Conservation (phyloP, 2,329 filamentous ascomycete genomes). For the Ceratocystis cubensis region DNA sequence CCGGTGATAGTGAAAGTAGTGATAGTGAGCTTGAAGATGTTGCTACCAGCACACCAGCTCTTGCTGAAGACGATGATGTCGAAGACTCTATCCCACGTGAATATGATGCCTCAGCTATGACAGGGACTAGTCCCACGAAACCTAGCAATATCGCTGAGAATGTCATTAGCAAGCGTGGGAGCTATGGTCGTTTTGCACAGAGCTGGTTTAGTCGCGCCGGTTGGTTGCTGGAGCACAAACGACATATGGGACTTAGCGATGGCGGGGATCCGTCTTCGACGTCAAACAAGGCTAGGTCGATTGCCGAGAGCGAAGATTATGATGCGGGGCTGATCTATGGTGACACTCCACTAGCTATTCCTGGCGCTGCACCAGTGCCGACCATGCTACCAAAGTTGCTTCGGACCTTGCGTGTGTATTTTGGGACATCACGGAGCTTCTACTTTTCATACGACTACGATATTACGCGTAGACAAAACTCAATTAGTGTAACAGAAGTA, state of each 20-base stretch:
- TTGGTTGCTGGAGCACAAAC: constrained; percentile 60
- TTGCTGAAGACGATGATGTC: constrained; percentile 31
- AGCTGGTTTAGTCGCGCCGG: constrained; percentile 83
- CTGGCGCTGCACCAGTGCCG: constrained; percentile 24
- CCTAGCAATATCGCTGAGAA: constrained; percentile 66
- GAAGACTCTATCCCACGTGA: constrained; percentile 32
- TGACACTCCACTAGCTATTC: constrained; percentile 5
- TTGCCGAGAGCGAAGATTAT: constrained; percentile 18
- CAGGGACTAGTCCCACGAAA: constrained; percentile 27
- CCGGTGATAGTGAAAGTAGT: constrained; percentile 21
- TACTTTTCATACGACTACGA: constrained; percentile 95
- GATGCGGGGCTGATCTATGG: constrained; percentile 18
- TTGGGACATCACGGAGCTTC: constrained; percentile 71
- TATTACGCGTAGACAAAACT: constrained; percentile 55
- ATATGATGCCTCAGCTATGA: constrained; percentile 25
- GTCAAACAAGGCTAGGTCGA: constrained; percentile 31
- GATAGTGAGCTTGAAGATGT: constrained; percentile 31
- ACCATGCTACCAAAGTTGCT: constrained; percentile 70
- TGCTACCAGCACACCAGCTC: constrained; percentile 31
- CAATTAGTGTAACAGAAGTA: constrained; percentile 33
- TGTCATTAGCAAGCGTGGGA: constrained; percentile 69
- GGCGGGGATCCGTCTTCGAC: constrained; percentile 22
- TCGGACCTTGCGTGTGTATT: constrained; percentile 70
- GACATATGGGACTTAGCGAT: constrained; percentile 54
- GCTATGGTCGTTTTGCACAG: constrained; percentile 79